phyloP scores from a whole-genome alignment of 2,329 filamentous ascomycete species.

The Cladosporium sphaerospermum region DNA sequence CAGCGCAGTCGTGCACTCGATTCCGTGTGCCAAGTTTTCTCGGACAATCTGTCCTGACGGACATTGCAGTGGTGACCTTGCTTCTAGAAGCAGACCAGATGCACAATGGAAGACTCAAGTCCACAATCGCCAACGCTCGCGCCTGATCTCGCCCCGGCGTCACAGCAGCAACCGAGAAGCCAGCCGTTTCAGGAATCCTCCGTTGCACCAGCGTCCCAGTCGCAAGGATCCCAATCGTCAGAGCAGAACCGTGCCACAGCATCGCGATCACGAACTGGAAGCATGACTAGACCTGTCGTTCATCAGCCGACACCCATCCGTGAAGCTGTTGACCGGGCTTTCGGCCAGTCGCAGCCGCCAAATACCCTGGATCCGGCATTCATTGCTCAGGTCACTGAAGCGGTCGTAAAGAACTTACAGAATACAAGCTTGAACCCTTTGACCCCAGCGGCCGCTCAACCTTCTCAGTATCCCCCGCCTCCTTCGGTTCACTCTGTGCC shows the following conservation, averaged over 20 bases:
- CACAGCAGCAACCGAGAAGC: conserved; percentile 4
- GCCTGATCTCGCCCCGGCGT: conserved; percentile 3
- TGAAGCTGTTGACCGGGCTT: conserved; percentile 52
- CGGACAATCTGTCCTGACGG: too few relatives aligned
- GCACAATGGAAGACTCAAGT: conserved; percentile 10
- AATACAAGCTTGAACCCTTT: conserved; percentile 12
- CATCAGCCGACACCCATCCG: conserved; percentile 42
- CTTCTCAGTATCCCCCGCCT: conserved; percentile 26
- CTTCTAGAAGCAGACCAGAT: conserved; percentile 6
- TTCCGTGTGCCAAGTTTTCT: too few relatives aligned
- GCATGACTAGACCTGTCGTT: conserved; percentile 15
- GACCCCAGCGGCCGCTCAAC: not conserved
- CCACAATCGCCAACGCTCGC: conserved; percentile 5
- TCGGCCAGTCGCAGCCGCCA: conserved; percentile 37
- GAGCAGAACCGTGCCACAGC: conserved; percentile 5
- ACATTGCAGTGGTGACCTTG: not conserved
- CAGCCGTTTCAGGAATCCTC: conserved; percentile 8
- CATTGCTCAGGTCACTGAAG: conserved; percentile 52
- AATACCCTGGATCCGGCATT: conserved; percentile 51
- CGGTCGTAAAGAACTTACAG: conserved; percentile 39
- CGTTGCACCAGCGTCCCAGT: conserved; percentile 5
- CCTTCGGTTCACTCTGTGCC: conserved; percentile 30
- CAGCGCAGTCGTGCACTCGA: not conserved
- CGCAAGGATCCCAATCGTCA: not conserved
- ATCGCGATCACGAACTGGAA: conserved; percentile 13